Evolutionary conservation across 139 green algal species (phyloP), one percentile per base, ranked within the genome.

Genomic region (Volvox reticuliferus): DNA sequence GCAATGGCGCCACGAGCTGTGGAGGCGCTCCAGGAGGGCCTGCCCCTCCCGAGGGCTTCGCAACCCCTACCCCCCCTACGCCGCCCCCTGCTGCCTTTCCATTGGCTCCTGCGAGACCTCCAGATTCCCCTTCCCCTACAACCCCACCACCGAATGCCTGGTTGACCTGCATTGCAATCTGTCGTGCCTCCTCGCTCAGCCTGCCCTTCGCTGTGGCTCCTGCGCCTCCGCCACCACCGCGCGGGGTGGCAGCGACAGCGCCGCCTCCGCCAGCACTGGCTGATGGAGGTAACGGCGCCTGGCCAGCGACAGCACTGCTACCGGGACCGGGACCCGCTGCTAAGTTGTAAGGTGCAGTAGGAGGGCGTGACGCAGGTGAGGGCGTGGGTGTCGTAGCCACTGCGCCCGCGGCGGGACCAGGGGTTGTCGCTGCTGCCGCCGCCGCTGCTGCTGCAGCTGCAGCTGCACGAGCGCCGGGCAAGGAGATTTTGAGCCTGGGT

Each of bases 381-480:
- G 79, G 78, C 36, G 33, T 16, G 19, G 32, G 28, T 85, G 37
- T 55, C 5, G 44, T 55, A 9, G 44, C 44, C 44, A 55, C 5
- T 55, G 44, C 44, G 9, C 44, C 44, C 5, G 44, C 5, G 44
- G 44, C 44, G 44, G 44, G 9, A 9, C 33, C 2, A 62, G 77
- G 16, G 26, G 37, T 37, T 28, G 21, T 33, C 1, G 37, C 26
- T 28, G 79, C 79, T n/a, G 79, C 81, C 0, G 81, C 81, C 1
- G 81, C 81, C 32, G 81, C 81, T 3, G 81, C 81, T 61, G 81
- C 81, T 32, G 81, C 81, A 20, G 81, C 81, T 28, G 61, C 81
- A 0, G 81, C 81, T 16, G 81, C 81, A 33, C 81, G 81, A 16
- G 81, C 81, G 17, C 81, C 85, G 1, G 37, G 24, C 71, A 82